Base-by-base conservation (phyloP, 768 basidiomycete genomes). In the Collybiopsis luxurians region DNA sequence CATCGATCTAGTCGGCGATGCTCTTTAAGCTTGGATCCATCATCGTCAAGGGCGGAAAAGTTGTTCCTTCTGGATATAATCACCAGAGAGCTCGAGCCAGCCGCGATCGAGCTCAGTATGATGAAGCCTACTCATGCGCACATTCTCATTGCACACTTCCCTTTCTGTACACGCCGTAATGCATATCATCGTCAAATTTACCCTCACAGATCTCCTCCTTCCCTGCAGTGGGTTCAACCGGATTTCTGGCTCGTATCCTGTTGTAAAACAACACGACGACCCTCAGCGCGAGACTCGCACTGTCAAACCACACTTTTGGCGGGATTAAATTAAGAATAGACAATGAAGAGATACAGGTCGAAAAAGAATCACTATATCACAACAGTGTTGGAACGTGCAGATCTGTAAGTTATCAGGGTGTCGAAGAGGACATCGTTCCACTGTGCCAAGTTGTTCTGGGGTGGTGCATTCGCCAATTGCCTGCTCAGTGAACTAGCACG, bases 91-190 rank as follows among this genome's bases (percentile, higher is more conserved):
- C 81, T 24, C 78, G n/a, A n/a, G n/a, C n/a, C n/a, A n/a, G n/a
- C n/a, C n/a, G n/a, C n/a, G n/a, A n/a, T n/a, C n/a, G n/a, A n/a
- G n/a, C 79, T 56, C 83, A 82, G 62, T 78, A 83, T 56, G 80
- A 80, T 24, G 67, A 69, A 11, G 74, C 78, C 45, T 63, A 28
- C 7, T 47, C 27, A 71, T 27, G 62, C 56, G 38, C 70, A 67
- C 52, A 72, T 71, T 49, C 73, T 74, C 3, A 71, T 71, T n/a
- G 61, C 71, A 74, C 50, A 79, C 75, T 72, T 67, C 70, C 19
- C 57, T 73, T 15, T 73, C 70, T 2, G 73, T 84, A 80, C 81
- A 84, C 61, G 81, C 83, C 2, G 80, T 83, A 69, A 84, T 83
- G 83, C 78, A 83, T 60, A 78, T 77, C 27, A 84, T 83, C 56